Evolutionary conservation across 257 asterid species (phyloP).

Genomic region (Capsicum rhomboideum): DNA sequence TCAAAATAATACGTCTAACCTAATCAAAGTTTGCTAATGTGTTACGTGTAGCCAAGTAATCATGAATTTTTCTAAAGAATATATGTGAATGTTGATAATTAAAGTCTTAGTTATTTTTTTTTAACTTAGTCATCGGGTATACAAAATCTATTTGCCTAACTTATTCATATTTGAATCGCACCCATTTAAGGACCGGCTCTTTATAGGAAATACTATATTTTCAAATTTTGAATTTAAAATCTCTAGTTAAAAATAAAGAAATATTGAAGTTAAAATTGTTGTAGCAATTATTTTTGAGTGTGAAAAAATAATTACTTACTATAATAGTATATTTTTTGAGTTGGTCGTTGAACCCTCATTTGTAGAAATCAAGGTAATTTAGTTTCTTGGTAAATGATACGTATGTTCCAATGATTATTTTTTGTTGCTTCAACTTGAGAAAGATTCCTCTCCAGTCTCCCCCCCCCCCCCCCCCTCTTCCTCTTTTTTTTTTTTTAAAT

Average conservation of each 20-base stretch:
- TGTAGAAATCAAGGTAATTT: constrained; percentile 11
- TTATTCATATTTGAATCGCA: neutral
- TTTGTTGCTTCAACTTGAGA: constrained; percentile 4
- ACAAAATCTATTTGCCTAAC: neutral
- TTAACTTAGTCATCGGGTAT: neutral
- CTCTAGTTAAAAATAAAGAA: neutral
- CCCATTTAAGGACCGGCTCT: neutral
- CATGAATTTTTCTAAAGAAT: neutral
- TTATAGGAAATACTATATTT: neutral
- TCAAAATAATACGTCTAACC: neutral
- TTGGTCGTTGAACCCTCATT: neutral
- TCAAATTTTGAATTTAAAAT: neutral
- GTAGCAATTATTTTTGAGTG: neutral
- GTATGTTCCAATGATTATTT: neutral
- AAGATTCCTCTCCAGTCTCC: too few relatives aligned
- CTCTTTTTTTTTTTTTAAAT: too few relatives aligned
- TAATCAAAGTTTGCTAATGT: neutral
- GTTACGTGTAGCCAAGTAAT: neutral
- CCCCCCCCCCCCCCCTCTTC: too few relatives aligned
- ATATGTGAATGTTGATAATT: neutral
- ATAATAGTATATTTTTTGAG: neutral
- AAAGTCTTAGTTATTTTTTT: too few relatives aligned
- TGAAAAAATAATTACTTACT: neutral
- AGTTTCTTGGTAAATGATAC: constrained; percentile 4
- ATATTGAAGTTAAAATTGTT: neutral